These are phyloP conservation scores for Oligophagozyma castellii DNA, from an alignment of 1,139 yeast genomes.

Conservation along the genomic window DNA sequence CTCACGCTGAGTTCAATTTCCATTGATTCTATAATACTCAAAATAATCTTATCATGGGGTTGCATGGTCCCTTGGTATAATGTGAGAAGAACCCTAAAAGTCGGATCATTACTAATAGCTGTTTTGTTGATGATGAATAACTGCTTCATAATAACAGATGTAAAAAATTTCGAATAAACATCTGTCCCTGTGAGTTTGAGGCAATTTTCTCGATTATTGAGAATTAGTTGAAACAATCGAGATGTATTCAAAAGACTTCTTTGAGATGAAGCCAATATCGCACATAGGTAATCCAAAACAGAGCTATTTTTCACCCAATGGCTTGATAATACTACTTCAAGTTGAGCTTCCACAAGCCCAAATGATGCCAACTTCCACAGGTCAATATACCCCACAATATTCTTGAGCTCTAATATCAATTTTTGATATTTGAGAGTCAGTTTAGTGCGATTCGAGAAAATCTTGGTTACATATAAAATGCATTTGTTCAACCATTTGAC, in stretches of 20 bases:
- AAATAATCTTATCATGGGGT: slow-evolving; percentile 49
- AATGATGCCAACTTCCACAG: slow-evolving; percentile 36
- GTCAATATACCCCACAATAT: slow-evolving; percentile 16
- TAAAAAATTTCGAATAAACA: slow-evolving; percentile 27
- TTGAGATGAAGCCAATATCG: slow-evolving; percentile 28
- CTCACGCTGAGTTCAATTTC: slow-evolving; percentile 38
- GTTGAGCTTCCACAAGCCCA: slow-evolving; percentile 44
- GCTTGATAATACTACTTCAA: slow-evolving; percentile 46
- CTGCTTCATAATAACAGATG: slow-evolving; percentile 31
- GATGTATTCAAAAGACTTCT: slow-evolving; percentile 32
- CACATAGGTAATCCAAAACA: slow-evolving; percentile 33
- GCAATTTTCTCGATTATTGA: slow-evolving; percentile 34
- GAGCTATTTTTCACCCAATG: slow-evolving; percentile 34
- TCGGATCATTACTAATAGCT: slow-evolving; percentile 32
- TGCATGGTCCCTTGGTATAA: slow-evolving; percentile 51
- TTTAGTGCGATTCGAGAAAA: slow-evolving; percentile 37
- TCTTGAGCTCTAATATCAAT: slow-evolving; percentile 22
- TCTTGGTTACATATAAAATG: slow-evolving; percentile 46
- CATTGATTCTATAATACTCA: slow-evolving; percentile 38
- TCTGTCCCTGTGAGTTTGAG: slow-evolving; percentile 20
- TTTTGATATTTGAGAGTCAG: slow-evolving; percentile 18
- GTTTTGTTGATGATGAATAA: slow-evolving; percentile 36
- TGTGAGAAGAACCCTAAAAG: slow-evolving; percentile 36
- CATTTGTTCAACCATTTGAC: slow-evolving; percentile 31
- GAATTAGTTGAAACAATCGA: slow-evolving; percentile 49